Evolutionary conservation across 169 alveolate species (phyloP), one percentile per base, ranked within the genome.

Genomic region (Eimeria falciformis): DNA sequence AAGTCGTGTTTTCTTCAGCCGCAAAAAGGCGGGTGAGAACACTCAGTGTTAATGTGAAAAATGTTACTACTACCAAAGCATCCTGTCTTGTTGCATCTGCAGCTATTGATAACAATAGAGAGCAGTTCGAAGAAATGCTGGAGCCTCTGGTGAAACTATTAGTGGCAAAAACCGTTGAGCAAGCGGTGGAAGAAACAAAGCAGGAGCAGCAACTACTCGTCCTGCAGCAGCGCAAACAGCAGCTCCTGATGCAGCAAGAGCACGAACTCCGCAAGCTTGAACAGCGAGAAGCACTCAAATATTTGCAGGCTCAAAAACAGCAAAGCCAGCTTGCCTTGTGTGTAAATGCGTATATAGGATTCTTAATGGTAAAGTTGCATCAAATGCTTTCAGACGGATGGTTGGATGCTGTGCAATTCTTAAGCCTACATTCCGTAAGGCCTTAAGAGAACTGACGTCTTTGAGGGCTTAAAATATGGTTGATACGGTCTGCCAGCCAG

Each of bases 181-280:
- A 79, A 58, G 88, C 73, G 17, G 55, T 79, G 33, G 88, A 79
- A 62, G 88, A 79, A 50, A 50, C 73, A 23, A 79, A 27, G 33
- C 88, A 79, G 71, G 88, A 79, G 53, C 88, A 79, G 47, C 88
- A 79, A 23, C 88, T 79, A 29, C 73, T 47, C 33, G n/a, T 62
- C 55, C 75, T 79, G n/a, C 88, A 79, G 17, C 40, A 25, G 55
- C 68, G 71, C 47, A 79, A 43, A 71, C 88, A 50, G 25, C 18
- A 79, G 37, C 88, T 79, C 73, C 47, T 79, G 47, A 46, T 23
- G 43, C n/a, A 29, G 4, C 88, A 79, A 79, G 73, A 79, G 88
- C 73, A 79, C 33, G 37, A 79, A 50, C 33, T 79, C 33, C 88
- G 25, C 46, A 71, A 79, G 55, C 43, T 79, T 47, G 88, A 79